These are phyloP conservation scores for Circinella minor DNA, from an alignment of 371 early-diverging fungal species.

Conservation along the genomic window DNA sequence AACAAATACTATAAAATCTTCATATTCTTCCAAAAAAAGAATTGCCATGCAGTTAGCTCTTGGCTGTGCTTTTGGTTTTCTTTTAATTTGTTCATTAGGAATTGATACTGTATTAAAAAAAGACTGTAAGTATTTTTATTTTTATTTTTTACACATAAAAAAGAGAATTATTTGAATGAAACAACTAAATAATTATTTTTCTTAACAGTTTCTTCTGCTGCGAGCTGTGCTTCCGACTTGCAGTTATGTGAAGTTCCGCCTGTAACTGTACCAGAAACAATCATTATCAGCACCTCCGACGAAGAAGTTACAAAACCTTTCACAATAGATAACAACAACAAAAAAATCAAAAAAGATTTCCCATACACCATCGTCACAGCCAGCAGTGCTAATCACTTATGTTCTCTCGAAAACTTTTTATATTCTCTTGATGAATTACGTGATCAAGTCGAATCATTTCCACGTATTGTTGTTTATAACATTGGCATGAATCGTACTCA, in stretches of 20 bases:
- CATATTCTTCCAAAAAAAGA: slow-evolving; percentile 13
- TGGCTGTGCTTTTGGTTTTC: slow-evolving; percentile 18
- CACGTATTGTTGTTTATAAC: slow-evolving; percentile 54
- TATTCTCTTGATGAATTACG: slow-evolving; percentile 54
- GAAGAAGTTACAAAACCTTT: not conserved
- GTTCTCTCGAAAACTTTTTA: slow-evolving; percentile 63
- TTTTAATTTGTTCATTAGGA: slow-evolving; percentile 15
- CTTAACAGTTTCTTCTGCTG: not conserved
- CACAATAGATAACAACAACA: not conserved
- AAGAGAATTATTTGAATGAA: too few species aligned
- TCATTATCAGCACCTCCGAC: slow-evolving; percentile 4
- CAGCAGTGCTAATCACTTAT: slow-evolving; percentile 66
- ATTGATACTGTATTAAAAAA: slow-evolving; percentile 3
- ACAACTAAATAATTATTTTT: too few species aligned
- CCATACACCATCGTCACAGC: slow-evolving; percentile 67
- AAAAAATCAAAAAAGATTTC: slow-evolving; percentile 12
- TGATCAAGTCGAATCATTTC: slow-evolving; percentile 38
- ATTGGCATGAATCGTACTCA: slow-evolving; percentile 59
- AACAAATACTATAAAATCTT: not conserved
- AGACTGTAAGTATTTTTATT: slow-evolving; percentile 4
- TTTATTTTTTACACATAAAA: not conserved
- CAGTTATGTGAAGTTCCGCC: not conserved
- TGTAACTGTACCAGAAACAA: not conserved
- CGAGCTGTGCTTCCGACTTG: not conserved
- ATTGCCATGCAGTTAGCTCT: slow-evolving; percentile 18